Base-by-base conservation (phyloP, 2,329 filamentous ascomycete species). In the Ophiostoma ulmi region DNA sequence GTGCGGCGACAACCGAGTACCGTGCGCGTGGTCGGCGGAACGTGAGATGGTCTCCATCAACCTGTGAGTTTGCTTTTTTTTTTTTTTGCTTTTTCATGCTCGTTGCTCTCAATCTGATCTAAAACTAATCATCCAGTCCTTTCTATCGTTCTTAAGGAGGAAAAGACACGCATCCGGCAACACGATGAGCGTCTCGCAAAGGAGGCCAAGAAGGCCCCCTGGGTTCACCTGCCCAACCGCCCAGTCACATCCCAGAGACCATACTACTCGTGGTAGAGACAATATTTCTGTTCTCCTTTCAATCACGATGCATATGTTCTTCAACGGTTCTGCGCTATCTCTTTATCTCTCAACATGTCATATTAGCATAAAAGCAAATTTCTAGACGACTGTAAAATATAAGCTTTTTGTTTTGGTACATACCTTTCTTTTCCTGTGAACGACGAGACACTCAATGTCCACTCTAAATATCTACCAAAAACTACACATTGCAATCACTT, bases 161-260 rank as follows among this genome's bases (percentile, higher is more conserved):
- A 98, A 80, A 91, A 91, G 80, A 97, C 95, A 6, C 86, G 93
- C 70, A 89, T 97, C 76, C 87, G 95, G 72, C 86, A 93, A 78
- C 87, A 90, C 77, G 84, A 92, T 71, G 93, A 97, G 77, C 88
- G 89, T 72, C 85, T 92, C 78, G 88, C 88, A 75, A 94, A 92
- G 83, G 86, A 91, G 79, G 84, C 86, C 70, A 89, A 89, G 77
- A 86, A 89, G 73, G 91, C 92, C 74, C 88, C 94, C 20, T 97
- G 94, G 94, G 87, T 91, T 14, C 92, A 94, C 76, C 82, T 98
- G 69, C 94, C 94, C 8, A 92, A 97, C 79, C 88, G 94, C 73
- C 91, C 91, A 7, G 85, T 99, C 70, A 90, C 90, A 73, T 89
- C 89, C 48, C 94, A 97, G 83, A 87, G 91, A 75, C 94, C 93